Base-by-base conservation (phyloP, 2,329 filamentous ascomycete genomes). In the Aureobasidium sp. region DNA sequence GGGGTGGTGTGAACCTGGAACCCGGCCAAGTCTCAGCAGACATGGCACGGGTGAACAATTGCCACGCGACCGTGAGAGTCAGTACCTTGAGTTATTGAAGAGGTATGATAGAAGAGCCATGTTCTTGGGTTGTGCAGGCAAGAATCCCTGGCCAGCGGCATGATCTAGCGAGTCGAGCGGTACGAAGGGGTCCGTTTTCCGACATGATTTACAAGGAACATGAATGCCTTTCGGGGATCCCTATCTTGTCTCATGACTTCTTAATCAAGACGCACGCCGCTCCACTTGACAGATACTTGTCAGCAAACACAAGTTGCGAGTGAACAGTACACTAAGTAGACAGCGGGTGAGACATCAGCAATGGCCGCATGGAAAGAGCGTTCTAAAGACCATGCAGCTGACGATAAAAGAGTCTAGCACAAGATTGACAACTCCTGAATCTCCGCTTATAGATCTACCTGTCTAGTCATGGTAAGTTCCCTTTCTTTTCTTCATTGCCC, bases 361-460 rank as follows among this genome's bases (percentile, higher is more conserved):
- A 12, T 39, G 55, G 42, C 39, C 11, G 53, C 37, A 47, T 58
- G 36, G 45, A 25, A 34, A 44, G 27, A 36, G 27, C 29, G 29
- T 48, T 58, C 42, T 39, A 47, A 37, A 48, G 42, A 29, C 29
- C 42, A 48, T 48, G 55, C 55, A 58, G 42, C 55, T 48, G 55
- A 58, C 55, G 41, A 48, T 39, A 37, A 58, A 58, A 36, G 41
- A 47, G 42, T 29, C 42, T 58, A 58, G 42, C 55, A 58, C 55
- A 48, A 48, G 31, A 47, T 37, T 27, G 55, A 36, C 45, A 25
- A 60, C 57, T 60, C 45, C 57, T 60, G 57, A 60, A 49, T 60
- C 57, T 60, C 57, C 57, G 44, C 57, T 42, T 60, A 49, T 60
- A 49, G 44, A 44, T 31, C 37, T 25, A 25, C 22, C 22, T 25